Evolutionary conservation across 1,284 basidiomycete species (phyloP).

Genomic region (Cryptococcus sp.): DNA sequence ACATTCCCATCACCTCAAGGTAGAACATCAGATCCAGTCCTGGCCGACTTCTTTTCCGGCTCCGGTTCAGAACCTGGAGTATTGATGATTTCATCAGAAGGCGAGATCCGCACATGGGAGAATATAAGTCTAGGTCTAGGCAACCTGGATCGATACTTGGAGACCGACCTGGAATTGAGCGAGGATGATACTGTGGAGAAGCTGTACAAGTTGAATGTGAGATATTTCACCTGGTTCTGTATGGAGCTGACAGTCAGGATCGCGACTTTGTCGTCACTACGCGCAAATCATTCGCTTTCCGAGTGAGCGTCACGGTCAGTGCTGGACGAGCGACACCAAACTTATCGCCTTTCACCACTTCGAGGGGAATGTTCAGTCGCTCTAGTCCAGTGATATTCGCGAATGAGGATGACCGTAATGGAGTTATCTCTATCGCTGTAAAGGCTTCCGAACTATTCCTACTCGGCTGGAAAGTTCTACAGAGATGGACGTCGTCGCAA

Average conservation of each 20-base stretch:
- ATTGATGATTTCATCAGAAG: slow-evolving; percentile 41
- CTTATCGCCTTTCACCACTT: slow-evolving; percentile 32
- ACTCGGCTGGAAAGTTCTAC: slow-evolving; percentile 33
- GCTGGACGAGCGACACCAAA: slow-evolving; percentile 35
- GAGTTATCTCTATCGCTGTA: slow-evolving; percentile 26
- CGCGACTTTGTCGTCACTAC: slow-evolving; percentile 44
- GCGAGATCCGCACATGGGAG: slow-evolving; percentile 49
- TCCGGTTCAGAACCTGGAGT: slow-evolving; percentile 47
- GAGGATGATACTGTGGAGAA: slow-evolving; percentile 41
- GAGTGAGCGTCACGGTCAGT: slow-evolving; percentile 32
- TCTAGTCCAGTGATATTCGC: slow-evolving; percentile 28
- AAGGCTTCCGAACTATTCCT: slow-evolving; percentile 23
- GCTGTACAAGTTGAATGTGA: slow-evolving; percentile 36
- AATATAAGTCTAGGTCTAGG: slow-evolving; percentile 45
- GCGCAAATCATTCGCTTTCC: slow-evolving; percentile 38
- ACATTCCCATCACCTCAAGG: slow-evolving; percentile 37
- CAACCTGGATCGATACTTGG: slow-evolving; percentile 33
- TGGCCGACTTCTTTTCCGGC: slow-evolving; percentile 32
- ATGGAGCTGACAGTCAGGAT: slow-evolving; percentile 14
- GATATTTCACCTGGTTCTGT: slow-evolving; percentile 3
- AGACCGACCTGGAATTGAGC: slow-evolving; percentile 24
- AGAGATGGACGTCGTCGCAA: slow-evolving; percentile 34
- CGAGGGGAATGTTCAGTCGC: slow-evolving; percentile 42
- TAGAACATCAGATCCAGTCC: slow-evolving; percentile 28
- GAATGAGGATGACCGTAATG: slow-evolving; percentile 22